A percentile compares a stretch with the other conserved stretches of the same genome.
Conservation (phyloP, 331 rosid species). For the Arachis monticola region DNA sequence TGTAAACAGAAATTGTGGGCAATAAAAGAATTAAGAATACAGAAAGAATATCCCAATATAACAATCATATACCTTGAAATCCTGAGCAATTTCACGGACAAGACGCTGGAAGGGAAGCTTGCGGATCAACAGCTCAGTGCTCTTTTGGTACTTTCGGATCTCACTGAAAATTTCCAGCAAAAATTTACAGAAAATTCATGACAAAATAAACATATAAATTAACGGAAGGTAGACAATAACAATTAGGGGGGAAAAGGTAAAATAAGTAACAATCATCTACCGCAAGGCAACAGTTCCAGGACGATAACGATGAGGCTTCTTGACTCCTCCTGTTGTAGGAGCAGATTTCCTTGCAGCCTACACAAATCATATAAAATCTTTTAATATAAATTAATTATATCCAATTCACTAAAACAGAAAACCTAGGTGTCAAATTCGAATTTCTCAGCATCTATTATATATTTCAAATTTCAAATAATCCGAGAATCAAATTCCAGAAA, state of each 20-base stretch:
- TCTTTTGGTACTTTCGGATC: slow-evolving; percentile 79
- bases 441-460: too few species aligned
- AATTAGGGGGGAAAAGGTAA: too few species aligned
- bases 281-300: slow-evolving; percentile 85
- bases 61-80: slow-evolving; percentile 54
- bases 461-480: too few species aligned
- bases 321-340: slow-evolving; percentile 76
- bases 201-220: not conserved
- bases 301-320: slow-evolving; percentile 79
- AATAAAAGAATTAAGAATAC: not conserved
- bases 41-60: not conserved
- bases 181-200: not conserved
- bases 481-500: too few species aligned
- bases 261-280: not conserved
- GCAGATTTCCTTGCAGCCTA: slow-evolving; percentile 82
- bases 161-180: slow-evolving; percentile 40
- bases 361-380: too few species aligned
- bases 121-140: slow-evolving; percentile 78
- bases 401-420: too few species aligned
- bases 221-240: not conserved
- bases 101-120: slow-evolving; percentile 80
- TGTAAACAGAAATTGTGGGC: not conserved
- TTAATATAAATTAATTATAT: too few species aligned
- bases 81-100: slow-evolving; percentile 84
- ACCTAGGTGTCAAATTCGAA: too few species aligned